Base-by-base conservation (phyloP, 306 rosid genomes). In the Trichosanthes truncata region DNA sequence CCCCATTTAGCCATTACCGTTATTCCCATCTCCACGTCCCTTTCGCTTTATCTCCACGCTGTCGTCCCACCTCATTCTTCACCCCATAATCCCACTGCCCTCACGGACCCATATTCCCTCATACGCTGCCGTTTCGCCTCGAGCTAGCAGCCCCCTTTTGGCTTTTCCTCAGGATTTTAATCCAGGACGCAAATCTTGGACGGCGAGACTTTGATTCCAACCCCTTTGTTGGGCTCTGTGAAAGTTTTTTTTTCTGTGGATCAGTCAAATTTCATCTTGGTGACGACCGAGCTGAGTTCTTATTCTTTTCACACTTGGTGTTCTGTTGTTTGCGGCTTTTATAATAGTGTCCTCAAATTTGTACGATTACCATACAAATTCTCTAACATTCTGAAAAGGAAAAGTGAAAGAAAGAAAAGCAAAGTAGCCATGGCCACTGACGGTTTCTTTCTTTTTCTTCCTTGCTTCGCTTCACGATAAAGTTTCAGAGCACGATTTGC, bases 401-500 rank as follows among this genome's bases (percentile, higher is more conserved):
- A n/a, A 15, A 46, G 53, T 11, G 78, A 36, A 45, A 45, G 20
- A 63, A 10, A 23, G 13, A 29, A 29, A 31, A 56, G 26, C 7
- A 26, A 33, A 5, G 35, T 35, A 9, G 65, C 31, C 55, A 9
- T 25, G 79, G 36, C 84, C 7, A 77, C 74, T 48, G 69, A 74
- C 74, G 23, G 74, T 67, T 67, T 38, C 40, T 67, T 20, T 17
- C 48, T 61, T 83, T 60, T 35, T 74, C 10, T 65, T 33, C 69
- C 73, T 79, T n/a, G 31, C 26, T 69, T 45, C 56, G 13, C 25
- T 29, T 12, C 41, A 67, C 79, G 81, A 82, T 68, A 79, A 48
- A 56, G 84, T 20, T 65, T 51, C 46, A 35, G 46, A 23, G 69
- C 38, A 62, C 49, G 60, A 46, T 53, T 46, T 4, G 9, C 25